Percentiles rank a stretch among this genome's conserved stretches.
Evolutionary conservation across 148 eudicot species (phyloP).

Genomic region (Chenopodium suecicum): DNA sequence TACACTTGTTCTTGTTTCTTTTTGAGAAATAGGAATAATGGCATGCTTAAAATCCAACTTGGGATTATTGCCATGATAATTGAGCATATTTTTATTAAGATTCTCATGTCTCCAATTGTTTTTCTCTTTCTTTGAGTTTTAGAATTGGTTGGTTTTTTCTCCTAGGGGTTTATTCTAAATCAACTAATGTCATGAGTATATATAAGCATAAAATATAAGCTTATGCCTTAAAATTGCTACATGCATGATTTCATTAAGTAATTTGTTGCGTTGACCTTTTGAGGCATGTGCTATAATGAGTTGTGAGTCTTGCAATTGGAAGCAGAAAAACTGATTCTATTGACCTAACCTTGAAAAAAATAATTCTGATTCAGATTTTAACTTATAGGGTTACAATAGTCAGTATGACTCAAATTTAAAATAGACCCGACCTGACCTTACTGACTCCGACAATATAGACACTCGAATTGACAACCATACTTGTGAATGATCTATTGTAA

Average conservation of each 20-base stretch:
- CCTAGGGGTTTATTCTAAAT: neutral
- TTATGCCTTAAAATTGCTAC: neutral
- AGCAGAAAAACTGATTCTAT: no score
- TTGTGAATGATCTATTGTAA: no score
- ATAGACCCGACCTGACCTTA: no score
- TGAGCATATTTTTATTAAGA: neutral
- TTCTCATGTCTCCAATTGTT: neutral
- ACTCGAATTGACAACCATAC: no score
- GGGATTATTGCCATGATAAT: conserved; percentile 5
- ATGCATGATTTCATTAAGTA: neutral
- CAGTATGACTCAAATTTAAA: no score
- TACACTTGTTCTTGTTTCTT: neutral
- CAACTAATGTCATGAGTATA: neutral
- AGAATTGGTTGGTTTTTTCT: neutral
- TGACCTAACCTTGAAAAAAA: no score
- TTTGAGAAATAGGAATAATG: neutral
- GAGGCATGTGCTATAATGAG: no score
- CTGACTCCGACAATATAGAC: no score
- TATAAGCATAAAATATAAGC: neutral
- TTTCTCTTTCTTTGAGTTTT: neutral
- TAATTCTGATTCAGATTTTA: no score
- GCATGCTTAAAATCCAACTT: conserved; percentile 6
- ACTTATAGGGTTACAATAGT: no score
- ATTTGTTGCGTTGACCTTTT: no score
- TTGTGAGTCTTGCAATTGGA: no score